Base-by-base conservation (phyloP, 495 filamentous ascomycete genomes). In the Penicillium longicatenatum region DNA sequence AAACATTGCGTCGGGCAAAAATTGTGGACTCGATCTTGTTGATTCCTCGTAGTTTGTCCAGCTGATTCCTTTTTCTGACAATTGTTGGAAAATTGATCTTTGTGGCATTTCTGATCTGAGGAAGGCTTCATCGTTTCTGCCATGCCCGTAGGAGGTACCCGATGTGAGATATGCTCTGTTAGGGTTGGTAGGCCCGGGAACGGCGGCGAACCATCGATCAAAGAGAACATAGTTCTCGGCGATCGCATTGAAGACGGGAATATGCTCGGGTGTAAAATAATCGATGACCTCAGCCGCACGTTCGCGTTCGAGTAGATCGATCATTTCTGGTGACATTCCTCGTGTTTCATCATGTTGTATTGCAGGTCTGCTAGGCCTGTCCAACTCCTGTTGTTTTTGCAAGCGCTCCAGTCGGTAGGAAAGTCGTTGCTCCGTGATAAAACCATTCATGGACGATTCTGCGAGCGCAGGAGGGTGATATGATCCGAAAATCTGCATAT, bases 21-120 rank as follows among this genome's bases (percentile, higher is more conserved):
- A 75, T 10, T 30, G 10, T 8, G 58, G 61, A 12, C 31, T 35
- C 3, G 51, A 66, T 20, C 59, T 63, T 4, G 71, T 74, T 50
- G 69, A 70, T 65, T 78, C 77, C 48, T 76, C 72, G 62, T 82
- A 82, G 67, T 83, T 82, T 44, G 70, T 73, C 81, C 78, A 83
- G 22, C 65, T 68, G 52, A 80, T 74, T 43, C 64, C 62, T 42
- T 70, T 70, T 17, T 77, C 72, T 1, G 69, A 70, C 2, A 82
- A 61, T 42, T 78, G 73, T 58, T 83, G 68, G 61, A 83, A 83
- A 47, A 83, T 75, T 33, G 74, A 77, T 16, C 64, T 67, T 55
- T 79, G 77, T 11, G 75, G 75, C 11, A 82, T 61, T 9, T 66
- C 65, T n/a, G 72, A 75, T 30, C 61, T 66, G 19, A 70, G 64